Evolutionary conservation across 2,329 filamentous ascomycete genomes (phyloP), one percentile per base, ranked within the genome.

Genomic region (Hypoxylon sp.): DNA sequence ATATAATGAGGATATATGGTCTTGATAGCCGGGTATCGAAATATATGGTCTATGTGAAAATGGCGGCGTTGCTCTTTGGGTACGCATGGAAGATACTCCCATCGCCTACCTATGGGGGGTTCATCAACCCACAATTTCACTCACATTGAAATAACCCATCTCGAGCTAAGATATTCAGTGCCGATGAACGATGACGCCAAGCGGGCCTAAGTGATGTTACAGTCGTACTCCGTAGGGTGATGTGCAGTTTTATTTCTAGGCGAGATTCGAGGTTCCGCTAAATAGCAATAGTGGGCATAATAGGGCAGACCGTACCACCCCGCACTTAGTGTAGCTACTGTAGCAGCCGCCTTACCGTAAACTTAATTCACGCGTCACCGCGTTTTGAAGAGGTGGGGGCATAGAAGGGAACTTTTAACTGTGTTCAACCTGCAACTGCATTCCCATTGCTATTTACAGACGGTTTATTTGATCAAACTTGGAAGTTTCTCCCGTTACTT

Each of bases 361-460:
- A 30, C 39, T n/a, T 65, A 61, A 48, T 48, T 52, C 48, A 47
- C 62, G 57, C 52, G 57, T 61, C 48, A 50, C 47, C 58, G 63
- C 53, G 63, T 63, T 19, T 54, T 6, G 16, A 1, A 9, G 21
- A 23, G 25, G 37, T 39, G 52, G 39, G 32, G 19, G 19, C 3
- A 16, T 29, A 23, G 19, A 2, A n/a, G 16, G 16, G 47, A 52
- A 43, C 12, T 30, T 32, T 43, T n/a, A n/a, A n/a, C n/a, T n/a
- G n/a, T n/a, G n/a, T 23, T 46, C 8, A 14, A 11, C 34, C 16
- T 21, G 37, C 37, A 41, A 16, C 37, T 11, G 16, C 16, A n/a
- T 16, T 41, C 16, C 8, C 3, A 41, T 19, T 21, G 37, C n/a
- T 19, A 11, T 11, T 9, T 21, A 21, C 16, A 5, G 7, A 41